phyloP scores from a whole-genome alignment of 148 eudicot species.

The Suaeda aralocaspica region DNA sequence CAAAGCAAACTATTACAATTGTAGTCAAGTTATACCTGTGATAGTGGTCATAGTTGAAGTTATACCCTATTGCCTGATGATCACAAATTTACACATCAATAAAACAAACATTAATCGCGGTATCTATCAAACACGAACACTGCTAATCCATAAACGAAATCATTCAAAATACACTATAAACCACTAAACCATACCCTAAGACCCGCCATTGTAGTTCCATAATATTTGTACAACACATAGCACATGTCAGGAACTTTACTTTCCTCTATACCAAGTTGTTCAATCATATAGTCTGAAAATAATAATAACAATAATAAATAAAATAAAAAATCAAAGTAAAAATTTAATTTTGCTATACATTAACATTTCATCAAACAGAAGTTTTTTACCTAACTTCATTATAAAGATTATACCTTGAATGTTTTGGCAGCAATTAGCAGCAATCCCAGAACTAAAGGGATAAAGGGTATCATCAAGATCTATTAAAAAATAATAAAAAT shows the following conservation, averaged over 20 bases:
- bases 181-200: slow-evolving; percentile 51
- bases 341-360: too few species aligned
- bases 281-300: slow-evolving; percentile 61
- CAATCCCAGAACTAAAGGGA: slow-evolving; percentile 74
- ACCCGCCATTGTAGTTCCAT: slow-evolving; percentile 98
- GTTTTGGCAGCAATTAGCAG: slow-evolving; percentile 52
- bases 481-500: too few species aligned
- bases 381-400: neutral
- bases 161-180: too few species aligned
- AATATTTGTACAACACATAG: slow-evolving; percentile 60
- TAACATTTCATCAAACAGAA: neutral
- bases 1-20: neutral
- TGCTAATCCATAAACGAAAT: neutral
- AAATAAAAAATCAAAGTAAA: neutral
- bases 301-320: neutral
- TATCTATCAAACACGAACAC: neutral
- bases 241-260: slow-evolving; percentile 54
- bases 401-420: slow-evolving; percentile 49
- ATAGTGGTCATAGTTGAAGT: slow-evolving; percentile 79
- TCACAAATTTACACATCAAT: neutral
- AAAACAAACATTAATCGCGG: neutral
- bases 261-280: slow-evolving; percentile 74
- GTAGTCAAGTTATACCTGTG: slow-evolving; percentile 48
- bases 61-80: slow-evolving; percentile 81
- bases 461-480: slow-evolving; percentile 98